Evolutionary conservation across 371 early-diverging fungal species (phyloP).

Genomic region (Chytridium lagenaria): DNA sequence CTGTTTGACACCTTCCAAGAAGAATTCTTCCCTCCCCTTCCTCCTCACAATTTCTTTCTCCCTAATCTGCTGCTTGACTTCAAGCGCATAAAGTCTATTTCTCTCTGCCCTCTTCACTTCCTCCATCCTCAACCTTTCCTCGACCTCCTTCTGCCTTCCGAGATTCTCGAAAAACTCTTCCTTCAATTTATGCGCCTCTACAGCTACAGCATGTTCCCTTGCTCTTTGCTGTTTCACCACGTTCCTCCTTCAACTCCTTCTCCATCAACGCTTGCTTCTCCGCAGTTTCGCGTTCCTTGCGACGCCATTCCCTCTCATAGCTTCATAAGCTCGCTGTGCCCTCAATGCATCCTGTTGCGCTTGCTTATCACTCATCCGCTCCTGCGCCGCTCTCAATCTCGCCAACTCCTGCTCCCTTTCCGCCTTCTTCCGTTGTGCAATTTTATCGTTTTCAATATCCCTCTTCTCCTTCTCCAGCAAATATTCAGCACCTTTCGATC

Average conservation of each 20-base stretch:
- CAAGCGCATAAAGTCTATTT: conserved; percentile 50
- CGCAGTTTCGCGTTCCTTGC: conserved; percentile 56
- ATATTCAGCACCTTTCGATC: conserved; percentile 59
- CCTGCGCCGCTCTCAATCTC: conserved; percentile 59
- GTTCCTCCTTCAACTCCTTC: conserved; percentile 49
- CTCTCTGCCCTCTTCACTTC: conserved; percentile 44
- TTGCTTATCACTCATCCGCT: conserved; percentile 60
- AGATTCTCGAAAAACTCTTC: conserved; percentile 60
- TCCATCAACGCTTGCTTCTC: conserved; percentile 49
- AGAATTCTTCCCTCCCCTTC: conserved; percentile 60
- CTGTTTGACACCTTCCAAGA: conserved; percentile 57
- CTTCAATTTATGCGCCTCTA: conserved; percentile 57
- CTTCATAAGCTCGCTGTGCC: conserved; percentile 58
- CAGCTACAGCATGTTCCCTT: conserved; percentile 59
- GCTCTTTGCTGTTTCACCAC: conserved; percentile 55
- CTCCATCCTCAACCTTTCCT: conserved; percentile 49
- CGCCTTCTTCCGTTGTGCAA: conserved; percentile 49
- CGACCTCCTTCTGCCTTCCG: conserved; percentile 51
- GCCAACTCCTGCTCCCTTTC: conserved; percentile 60
- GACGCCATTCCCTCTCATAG: conserved; percentile 65
- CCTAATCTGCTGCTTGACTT: conserved; percentile 58
- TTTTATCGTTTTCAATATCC: conserved; percentile 55
- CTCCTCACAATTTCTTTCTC: conserved; percentile 49
- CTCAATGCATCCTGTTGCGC: conserved; percentile 63
- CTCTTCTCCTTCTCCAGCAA: conserved; percentile 60